Percentiles rank a stretch among this genome's conserved stretches.
These are phyloP conservation scores for Stagonosporopsis tanaceti DNA, from an alignment of 2,329 filamentous ascomycete genomes.

Conservation along the genomic window DNA sequence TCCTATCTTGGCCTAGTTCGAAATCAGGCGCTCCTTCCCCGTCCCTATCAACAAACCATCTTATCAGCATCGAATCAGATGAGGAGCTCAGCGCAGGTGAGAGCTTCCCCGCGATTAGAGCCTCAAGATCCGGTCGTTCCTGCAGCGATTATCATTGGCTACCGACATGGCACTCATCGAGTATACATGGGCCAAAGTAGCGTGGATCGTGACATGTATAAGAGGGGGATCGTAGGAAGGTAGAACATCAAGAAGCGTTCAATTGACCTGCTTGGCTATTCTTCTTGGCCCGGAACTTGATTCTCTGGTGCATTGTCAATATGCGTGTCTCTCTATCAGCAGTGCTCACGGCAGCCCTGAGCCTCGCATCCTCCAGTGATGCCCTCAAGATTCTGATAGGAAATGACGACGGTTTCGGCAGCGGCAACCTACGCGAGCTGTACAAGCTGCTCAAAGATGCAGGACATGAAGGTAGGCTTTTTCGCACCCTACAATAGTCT, in stretches of 20 bases:
- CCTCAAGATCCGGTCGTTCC: constrained; percentile 7
- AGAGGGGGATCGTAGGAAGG: neutral
- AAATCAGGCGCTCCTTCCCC: constrained; percentile 3
- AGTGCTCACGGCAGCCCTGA: constrained; percentile 27
- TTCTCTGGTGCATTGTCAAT: neutral
- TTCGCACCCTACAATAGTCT: neutral
- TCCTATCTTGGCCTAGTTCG: constrained; percentile 10
- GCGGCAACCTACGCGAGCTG: constrained; percentile 47
- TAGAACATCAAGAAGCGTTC: neutral
- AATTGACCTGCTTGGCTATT: neutral
- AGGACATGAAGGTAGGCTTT: constrained; percentile 36
- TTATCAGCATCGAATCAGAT: constrained; percentile 20
- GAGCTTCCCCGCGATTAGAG: constrained; percentile 10
- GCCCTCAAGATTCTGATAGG: constrained; percentile 48
- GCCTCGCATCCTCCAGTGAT: constrained; percentile 24
- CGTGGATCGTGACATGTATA: constrained; percentile 1
- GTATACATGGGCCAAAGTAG: constrained; percentile 1
- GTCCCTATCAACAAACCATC: constrained; percentile 6
- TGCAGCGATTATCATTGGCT: constrained; percentile 13
- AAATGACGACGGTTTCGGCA: constrained; percentile 53
- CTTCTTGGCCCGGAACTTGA: neutral
- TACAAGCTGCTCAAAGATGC: constrained; percentile 39
- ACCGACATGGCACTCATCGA: constrained; percentile 1
- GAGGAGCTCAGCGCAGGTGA: constrained; percentile 1
- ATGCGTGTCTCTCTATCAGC: constrained; percentile 29